Percentiles rank a stretch among this genome's conserved stretches.
These are phyloP conservation scores for Holtermannia corniformis DNA, from an alignment of 768 basidiomycete species.

Conservation along the genomic window DNA sequence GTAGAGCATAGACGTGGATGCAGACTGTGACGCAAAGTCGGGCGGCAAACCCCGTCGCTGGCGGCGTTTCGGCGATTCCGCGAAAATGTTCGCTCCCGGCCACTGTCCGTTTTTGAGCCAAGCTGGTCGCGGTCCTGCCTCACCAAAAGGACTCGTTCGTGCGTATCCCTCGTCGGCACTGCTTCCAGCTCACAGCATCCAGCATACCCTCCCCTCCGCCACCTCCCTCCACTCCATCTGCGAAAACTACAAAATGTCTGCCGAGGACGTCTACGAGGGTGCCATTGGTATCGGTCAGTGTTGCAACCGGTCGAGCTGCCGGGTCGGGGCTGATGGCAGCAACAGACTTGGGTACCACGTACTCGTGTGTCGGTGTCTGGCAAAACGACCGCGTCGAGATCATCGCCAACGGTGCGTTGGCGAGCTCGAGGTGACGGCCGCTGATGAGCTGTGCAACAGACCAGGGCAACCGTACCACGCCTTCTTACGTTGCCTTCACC, in stretches of 20 bases:
- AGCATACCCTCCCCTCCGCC: background rate
- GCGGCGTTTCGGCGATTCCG: background rate
- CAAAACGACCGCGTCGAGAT: constrained; percentile 45
- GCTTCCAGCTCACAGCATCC: background rate
- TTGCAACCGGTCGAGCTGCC: background rate
- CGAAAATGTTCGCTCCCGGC: background rate
- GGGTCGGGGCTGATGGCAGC: background rate
- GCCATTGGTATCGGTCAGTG: constrained; percentile 80
- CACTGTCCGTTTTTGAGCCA: too few species aligned
- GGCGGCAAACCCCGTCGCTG: background rate
- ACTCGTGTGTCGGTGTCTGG: constrained; percentile 46
- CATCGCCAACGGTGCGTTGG: constrained; percentile 39
- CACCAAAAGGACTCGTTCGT: background rate
- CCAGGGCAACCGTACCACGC: constrained; percentile 96
- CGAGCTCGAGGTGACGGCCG: background rate
- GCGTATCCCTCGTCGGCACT: background rate
- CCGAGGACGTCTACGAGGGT: constrained; percentile 85
- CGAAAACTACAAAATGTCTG: constrained; percentile 49
- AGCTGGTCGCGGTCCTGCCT: background rate
- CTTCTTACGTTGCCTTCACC: constrained; percentile 98
- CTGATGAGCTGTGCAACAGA: constrained; percentile 12
- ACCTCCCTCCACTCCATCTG: background rate
- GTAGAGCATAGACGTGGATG: background rate
- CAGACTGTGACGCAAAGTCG: background rate
- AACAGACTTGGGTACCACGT: constrained; percentile 44